Percentiles rank a stretch among this genome's conserved stretches.
Conservation (phyloP, 78 protist species). For the Dictyostelium brefeldianum region DNA sequence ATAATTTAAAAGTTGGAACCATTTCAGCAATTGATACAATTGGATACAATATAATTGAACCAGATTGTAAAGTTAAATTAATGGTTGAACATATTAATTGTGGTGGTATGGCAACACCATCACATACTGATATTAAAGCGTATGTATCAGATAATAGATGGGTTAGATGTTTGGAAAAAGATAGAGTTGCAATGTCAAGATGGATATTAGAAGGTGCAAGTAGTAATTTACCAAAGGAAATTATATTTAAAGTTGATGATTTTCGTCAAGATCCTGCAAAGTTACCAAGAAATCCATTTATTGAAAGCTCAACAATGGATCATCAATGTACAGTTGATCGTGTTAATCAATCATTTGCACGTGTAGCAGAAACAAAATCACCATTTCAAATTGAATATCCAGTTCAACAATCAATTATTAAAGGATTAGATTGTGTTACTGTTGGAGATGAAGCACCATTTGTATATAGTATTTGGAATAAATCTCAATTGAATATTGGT, state of each 20-base stretch:
- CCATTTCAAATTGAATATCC: constrained; percentile 62
- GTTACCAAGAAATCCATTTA: constrained; percentile 48
- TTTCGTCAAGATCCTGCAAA: constrained; percentile 2
- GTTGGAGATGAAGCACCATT: constrained; percentile 58
- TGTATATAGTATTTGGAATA: constrained; percentile 49
- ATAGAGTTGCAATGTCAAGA: constrained; percentile 44
- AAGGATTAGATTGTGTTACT: constrained; percentile 48
- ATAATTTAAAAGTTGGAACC: constrained; percentile 39
- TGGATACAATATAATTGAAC: constrained; percentile 66
- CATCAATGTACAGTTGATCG: constrained; percentile 63
- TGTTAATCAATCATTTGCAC: constrained; percentile 52
- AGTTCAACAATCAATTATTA: constrained; percentile 48
- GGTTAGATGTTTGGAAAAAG: constrained; percentile 27
- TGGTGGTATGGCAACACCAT: constrained; percentile 83
- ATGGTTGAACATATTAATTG: constrained; percentile 47
- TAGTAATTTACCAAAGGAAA: neutral
- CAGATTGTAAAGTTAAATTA: constrained; percentile 36
- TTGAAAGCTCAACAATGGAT: constrained; percentile 13
- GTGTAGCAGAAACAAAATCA: constrained; percentile 15
- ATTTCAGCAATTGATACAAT: constrained; percentile 40
- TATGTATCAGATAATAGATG: constrained; percentile 51
- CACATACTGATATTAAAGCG: constrained; percentile 30
- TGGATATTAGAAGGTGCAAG: neutral
- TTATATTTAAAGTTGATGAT: constrained; percentile 30
- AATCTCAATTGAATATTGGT: constrained; percentile 43